phyloP scores from a whole-genome alignment of 2,329 filamentous ascomycete species.

The Penicillium sp. region DNA sequence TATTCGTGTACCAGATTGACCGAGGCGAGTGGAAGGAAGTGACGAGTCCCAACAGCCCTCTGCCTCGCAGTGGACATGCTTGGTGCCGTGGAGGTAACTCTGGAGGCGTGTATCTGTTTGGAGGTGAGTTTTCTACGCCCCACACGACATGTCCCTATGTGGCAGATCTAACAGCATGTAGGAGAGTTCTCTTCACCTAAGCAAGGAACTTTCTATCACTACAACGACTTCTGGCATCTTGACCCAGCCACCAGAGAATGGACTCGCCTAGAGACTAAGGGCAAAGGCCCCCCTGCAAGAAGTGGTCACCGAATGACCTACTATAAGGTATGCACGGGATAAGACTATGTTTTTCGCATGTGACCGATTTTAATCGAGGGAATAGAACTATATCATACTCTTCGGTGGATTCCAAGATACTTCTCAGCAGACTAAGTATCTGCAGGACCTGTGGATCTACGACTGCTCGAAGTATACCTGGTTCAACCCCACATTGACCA shows the following conservation, averaged over 20 bases:
- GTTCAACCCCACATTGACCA: slow-evolving; percentile 73
- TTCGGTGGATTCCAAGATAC: slow-evolving; percentile 98
- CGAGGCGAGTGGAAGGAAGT: slow-evolving; percentile 88
- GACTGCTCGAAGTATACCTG: slow-evolving; percentile 86
- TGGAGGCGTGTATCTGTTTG: slow-evolving; percentile 86
- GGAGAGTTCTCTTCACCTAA: slow-evolving; percentile 94
- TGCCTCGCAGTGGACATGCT: slow-evolving; percentile 89
- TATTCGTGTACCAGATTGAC: slow-evolving; percentile 73
- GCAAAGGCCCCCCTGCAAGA: slow-evolving; percentile 75
- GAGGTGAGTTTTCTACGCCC: slow-evolving; percentile 51
- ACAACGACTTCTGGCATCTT: slow-evolving; percentile 96
- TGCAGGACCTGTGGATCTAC: slow-evolving; percentile 93
- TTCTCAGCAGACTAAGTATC: slow-evolving; percentile 88
- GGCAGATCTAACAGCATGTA: slow-evolving; percentile 21
- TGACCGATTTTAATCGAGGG: neutral
- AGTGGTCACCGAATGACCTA: slow-evolving; percentile 96
- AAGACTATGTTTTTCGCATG: neutral
- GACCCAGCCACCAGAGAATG: slow-evolving; percentile 85
- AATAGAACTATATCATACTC: slow-evolving; percentile 80
- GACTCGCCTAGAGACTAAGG: slow-evolving; percentile 78
- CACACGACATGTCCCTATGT: neutral
- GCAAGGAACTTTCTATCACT: slow-evolving; percentile 98
- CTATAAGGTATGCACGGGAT: slow-evolving; percentile 63
- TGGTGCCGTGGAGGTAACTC: slow-evolving; percentile 90
- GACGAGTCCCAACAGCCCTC: slow-evolving; percentile 85